phyloP scores from a whole-genome alignment of 2,329 filamentous ascomycete genomes.

The Colletotrichum liriopes region DNA sequence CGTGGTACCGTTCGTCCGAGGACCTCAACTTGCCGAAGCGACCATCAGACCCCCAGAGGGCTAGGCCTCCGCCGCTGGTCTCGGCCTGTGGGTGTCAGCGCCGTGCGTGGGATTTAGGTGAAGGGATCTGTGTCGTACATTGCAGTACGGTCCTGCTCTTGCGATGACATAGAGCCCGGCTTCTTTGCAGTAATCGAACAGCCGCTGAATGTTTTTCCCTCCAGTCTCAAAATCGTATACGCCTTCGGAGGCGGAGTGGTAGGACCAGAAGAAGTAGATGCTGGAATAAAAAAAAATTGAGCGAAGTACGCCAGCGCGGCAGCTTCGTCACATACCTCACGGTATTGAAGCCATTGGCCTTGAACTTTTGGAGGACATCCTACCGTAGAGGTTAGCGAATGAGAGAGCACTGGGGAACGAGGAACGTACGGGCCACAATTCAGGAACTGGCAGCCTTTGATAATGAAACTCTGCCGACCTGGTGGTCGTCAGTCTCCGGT shows the following conservation, averaged over 20 bases:
- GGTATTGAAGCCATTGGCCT: slow-evolving; percentile 83
- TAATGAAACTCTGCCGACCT: slow-evolving; percentile 79
- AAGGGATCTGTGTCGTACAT: slow-evolving; percentile 57
- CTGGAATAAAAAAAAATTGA: slow-evolving; percentile 48
- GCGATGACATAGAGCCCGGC: slow-evolving; percentile 85
- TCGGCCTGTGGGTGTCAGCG: slow-evolving; percentile 37
- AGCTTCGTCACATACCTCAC: slow-evolving; percentile 69
- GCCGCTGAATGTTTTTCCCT: slow-evolving; percentile 67
- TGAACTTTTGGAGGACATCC: slow-evolving; percentile 87
- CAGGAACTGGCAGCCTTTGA: slow-evolving; percentile 65
- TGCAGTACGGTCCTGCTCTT: slow-evolving; percentile 81
- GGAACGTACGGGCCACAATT: slow-evolving; percentile 66
- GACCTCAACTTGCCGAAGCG: slow-evolving; percentile 57
- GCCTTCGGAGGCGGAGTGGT: slow-evolving; percentile 78
- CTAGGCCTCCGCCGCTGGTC: slow-evolving; percentile 54
- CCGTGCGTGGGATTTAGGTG: not conserved
- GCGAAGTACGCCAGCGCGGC: not conserved
- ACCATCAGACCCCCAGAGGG: slow-evolving; percentile 47
- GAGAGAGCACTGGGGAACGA: not conserved
- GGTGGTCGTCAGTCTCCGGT: slow-evolving; percentile 77
- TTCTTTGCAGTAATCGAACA: slow-evolving; percentile 81
- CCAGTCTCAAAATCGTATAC: slow-evolving; percentile 76
- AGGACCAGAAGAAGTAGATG: slow-evolving; percentile 87
- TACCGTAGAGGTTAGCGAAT: slow-evolving; percentile 28
- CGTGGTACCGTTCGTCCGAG: slow-evolving; percentile 58